A percentile compares a stretch with the other conserved stretches of the same genome.
phyloP scores from a whole-genome alignment of 495 filamentous ascomycete genomes.

The Annulohypoxylon stygium region DNA sequence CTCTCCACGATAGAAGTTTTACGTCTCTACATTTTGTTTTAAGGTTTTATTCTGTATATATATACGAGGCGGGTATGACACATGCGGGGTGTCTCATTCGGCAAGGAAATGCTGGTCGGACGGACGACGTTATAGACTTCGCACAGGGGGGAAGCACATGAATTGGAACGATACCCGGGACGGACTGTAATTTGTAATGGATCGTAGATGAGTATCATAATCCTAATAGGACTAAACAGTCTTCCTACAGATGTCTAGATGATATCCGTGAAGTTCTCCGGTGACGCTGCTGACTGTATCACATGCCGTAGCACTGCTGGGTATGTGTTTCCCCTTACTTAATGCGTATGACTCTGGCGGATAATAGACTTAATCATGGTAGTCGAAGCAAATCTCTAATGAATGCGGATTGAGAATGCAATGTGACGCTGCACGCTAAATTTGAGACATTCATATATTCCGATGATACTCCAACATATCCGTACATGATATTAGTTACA shows the following conservation, averaged over 20 bases:
- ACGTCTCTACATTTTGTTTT: conserved; percentile 1
- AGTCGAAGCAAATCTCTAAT: conserved; percentile 23
- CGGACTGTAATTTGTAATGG: conserved; percentile 46
- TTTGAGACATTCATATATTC: not conserved
- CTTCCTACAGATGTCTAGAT: not conserved
- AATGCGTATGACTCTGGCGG: conserved; percentile 4
- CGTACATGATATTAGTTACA: not conserved
- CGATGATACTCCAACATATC: not conserved
- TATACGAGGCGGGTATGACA: conserved; percentile 29
- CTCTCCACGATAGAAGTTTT: conserved; percentile 9
- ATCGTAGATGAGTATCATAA: conserved; percentile 26
- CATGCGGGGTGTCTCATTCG: conserved; percentile 24
- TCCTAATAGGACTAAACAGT: conserved; percentile 29
- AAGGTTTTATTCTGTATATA: conserved; percentile 38
- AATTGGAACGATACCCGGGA: conserved; percentile 49
- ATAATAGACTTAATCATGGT: not conserved
- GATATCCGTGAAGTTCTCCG: not conserved
- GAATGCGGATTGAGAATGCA: conserved; percentile 31
- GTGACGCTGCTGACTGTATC: not conserved
- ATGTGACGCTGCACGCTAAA: conserved; percentile 29
- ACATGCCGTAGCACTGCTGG: not conserved
- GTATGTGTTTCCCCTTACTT: conserved; percentile 12
- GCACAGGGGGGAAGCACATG: conserved; percentile 24
- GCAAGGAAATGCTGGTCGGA: conserved; percentile 23
- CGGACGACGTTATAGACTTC: conserved; percentile 36